A percentile compares a stretch with the other conserved stretches of the same genome.
phyloP scores from a whole-genome alignment of 129 eudicot species.

The Artemisia argyi region DNA sequence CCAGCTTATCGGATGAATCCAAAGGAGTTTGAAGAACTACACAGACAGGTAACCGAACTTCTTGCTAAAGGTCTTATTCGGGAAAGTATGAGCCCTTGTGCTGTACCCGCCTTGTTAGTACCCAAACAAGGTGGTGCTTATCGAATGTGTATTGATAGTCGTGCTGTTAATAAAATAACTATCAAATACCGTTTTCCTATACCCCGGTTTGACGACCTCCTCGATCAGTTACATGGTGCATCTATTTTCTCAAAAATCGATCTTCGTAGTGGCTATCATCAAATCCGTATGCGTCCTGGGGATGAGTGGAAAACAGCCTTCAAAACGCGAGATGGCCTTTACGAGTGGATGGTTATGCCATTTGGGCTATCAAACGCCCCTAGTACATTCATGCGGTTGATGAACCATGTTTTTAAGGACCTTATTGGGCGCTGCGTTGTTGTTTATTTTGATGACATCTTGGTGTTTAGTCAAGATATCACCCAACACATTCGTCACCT shows the following conservation, averaged over 20 bases:
- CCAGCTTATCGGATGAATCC: constrained; percentile 15
- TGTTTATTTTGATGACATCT: too few species aligned
- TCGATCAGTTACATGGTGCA: neutral
- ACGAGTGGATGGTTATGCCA: constrained; percentile 11
- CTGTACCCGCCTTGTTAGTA: constrained; percentile 1
- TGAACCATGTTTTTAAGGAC: neutral
- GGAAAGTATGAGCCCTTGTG: constrained; percentile 3
- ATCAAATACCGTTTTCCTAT: too few species aligned
- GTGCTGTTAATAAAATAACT: neutral
- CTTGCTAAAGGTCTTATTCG: neutral
- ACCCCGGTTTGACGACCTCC: neutral
- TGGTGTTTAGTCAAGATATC: too few species aligned
- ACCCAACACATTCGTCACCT: too few species aligned
- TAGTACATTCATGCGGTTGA: neutral
- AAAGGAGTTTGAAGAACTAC: neutral
- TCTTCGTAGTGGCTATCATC: neutral
- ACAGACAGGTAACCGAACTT: constrained; percentile 1
- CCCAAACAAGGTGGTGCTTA: neutral
- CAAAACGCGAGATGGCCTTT: neutral
- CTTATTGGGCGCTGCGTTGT: too few species aligned
- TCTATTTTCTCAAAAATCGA: neutral
- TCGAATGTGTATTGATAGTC: neutral
- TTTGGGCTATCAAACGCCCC: constrained; percentile 5
- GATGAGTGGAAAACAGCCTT: constrained; percentile 6
- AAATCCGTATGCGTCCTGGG: neutral